Evolutionary conservation across 495 filamentous ascomycete genomes (phyloP).

Genomic region (Cryomyces minteri): DNA sequence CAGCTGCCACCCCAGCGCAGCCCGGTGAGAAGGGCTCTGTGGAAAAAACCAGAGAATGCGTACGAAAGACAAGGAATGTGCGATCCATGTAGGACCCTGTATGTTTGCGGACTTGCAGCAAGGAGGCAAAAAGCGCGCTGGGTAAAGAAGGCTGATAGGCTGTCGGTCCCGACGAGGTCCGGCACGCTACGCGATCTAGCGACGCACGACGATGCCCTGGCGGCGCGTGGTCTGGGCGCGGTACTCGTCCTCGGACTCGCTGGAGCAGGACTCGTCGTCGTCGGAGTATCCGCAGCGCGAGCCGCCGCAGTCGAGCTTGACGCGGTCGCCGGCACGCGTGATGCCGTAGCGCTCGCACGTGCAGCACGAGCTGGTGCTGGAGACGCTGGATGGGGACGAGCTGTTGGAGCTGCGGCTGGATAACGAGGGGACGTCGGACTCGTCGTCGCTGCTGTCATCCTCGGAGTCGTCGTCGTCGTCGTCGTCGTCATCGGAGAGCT

Average conservation of each 20-base stretch:
- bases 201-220: slow-evolving; percentile 60
- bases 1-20: no score
- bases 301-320: slow-evolving; percentile 90
- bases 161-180: no score
- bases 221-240: slow-evolving; percentile 34
- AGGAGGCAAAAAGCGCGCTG: no score
- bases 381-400: slow-evolving; percentile 56
- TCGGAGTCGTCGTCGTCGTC: slow-evolving; percentile 41
- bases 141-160: no score
- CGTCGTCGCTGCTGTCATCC: slow-evolving; percentile 30
- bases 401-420: slow-evolving; percentile 63
- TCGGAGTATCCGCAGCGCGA: slow-evolving; percentile 65
- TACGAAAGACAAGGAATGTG: no score
- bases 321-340: slow-evolving; percentile 74
- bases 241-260: slow-evolving; percentile 19
- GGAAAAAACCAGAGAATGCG: no score
- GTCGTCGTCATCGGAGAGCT: slow-evolving; percentile 36
- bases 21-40: no score
- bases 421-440: slow-evolving; percentile 25
- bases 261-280: slow-evolving; percentile 37
- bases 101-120: no score
- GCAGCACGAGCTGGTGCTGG: slow-evolving; percentile 54
- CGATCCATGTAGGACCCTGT: no score
- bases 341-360: slow-evolving; percentile 91
- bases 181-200: no score